These are phyloP conservation scores for Pochonia chlamydosporia DNA, from an alignment of 2,329 filamentous ascomycete species.

Conservation along the genomic window DNA sequence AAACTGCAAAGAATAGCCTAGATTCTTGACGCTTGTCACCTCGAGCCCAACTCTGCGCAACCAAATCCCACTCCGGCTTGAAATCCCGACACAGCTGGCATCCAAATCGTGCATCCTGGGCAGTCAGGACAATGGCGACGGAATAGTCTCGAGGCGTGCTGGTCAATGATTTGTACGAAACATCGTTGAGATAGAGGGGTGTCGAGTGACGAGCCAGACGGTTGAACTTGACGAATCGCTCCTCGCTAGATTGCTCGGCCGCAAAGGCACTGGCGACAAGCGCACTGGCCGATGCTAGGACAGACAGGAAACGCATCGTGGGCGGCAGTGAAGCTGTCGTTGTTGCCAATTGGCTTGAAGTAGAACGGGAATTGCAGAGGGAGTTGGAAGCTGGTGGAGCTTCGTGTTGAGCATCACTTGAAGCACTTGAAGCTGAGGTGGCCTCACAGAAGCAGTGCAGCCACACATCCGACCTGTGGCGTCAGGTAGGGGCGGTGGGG, in stretches of 20 bases:
- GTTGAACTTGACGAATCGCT: constrained; percentile 68
- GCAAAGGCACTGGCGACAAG: constrained; percentile 54
- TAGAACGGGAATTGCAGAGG: background rate
- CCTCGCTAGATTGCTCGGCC: constrained; percentile 56
- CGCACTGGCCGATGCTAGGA: constrained; percentile 58
- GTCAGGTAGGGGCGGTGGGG: background rate
- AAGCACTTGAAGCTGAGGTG: constrained; percentile 29
- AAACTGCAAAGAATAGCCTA: constrained; percentile 69
- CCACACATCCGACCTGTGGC: background rate
- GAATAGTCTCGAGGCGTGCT: constrained; percentile 76
- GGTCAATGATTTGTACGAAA: constrained; percentile 69
- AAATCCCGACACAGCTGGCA: constrained; percentile 87
- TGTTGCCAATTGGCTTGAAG: constrained; percentile 9
- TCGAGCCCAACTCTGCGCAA: constrained; percentile 80
- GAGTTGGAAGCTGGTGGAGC: constrained; percentile 11
- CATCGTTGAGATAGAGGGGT: constrained; percentile 74
- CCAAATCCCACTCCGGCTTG: constrained; percentile 86
- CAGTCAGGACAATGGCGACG: constrained; percentile 77
- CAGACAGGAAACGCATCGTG: constrained; percentile 64
- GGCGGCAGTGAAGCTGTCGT: constrained; percentile 7
- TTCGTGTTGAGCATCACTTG: constrained; percentile 9
- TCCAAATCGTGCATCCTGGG: constrained; percentile 74
- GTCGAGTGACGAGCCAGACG: constrained; percentile 57
- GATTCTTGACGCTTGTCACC: constrained; percentile 72
- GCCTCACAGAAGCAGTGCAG: constrained; percentile 16